Evolutionary conservation across 2,329 filamentous ascomycete species (phyloP).

Genomic region (Epichloe baconii): DNA sequence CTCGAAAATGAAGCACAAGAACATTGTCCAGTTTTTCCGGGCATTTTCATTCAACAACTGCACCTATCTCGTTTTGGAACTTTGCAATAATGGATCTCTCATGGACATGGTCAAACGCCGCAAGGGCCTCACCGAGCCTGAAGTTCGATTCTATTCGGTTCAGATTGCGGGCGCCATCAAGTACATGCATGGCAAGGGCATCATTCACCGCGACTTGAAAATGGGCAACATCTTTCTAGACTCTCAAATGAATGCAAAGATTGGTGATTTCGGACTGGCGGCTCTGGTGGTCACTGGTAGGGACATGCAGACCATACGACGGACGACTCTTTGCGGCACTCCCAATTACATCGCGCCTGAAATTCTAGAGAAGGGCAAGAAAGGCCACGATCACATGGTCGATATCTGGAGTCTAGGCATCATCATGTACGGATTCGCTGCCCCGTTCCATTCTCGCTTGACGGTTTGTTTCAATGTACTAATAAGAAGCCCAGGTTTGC

Average conservation of each 20-base stretch:
- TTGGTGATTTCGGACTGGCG: constrained; percentile 92
- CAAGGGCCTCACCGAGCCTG: constrained; percentile 81
- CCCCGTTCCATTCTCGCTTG: not conserved
- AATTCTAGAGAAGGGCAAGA: constrained; percentile 84
- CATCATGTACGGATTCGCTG: constrained; percentile 57
- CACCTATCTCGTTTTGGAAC: constrained; percentile 87
- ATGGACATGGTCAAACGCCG: constrained; percentile 96
- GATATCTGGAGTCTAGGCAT: constrained; percentile 98
- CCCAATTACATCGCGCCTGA: constrained; percentile 98
- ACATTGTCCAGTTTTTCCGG: constrained; percentile 89
- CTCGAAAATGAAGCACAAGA: constrained; percentile 91
- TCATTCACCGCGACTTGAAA: constrained; percentile 93
- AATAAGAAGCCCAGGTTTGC: constrained; percentile 51
- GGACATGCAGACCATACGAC: constrained; percentile 70
- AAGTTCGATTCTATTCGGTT: constrained; percentile 85
- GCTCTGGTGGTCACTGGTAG: constrained; percentile 83
- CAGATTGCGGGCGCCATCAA: constrained; percentile 96
- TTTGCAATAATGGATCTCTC: constrained; percentile 89
- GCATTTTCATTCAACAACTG: constrained; percentile 82
- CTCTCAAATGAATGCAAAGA: constrained; percentile 90
- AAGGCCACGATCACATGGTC: constrained; percentile 94
- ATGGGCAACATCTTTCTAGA: constrained; percentile 98
- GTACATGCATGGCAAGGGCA: constrained; percentile 90
- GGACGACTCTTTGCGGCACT: constrained; percentile 91
- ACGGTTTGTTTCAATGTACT: not conserved